phyloP scores from a whole-genome alignment of 129 eudicot genomes.

The Escallonia herrerae region DNA sequence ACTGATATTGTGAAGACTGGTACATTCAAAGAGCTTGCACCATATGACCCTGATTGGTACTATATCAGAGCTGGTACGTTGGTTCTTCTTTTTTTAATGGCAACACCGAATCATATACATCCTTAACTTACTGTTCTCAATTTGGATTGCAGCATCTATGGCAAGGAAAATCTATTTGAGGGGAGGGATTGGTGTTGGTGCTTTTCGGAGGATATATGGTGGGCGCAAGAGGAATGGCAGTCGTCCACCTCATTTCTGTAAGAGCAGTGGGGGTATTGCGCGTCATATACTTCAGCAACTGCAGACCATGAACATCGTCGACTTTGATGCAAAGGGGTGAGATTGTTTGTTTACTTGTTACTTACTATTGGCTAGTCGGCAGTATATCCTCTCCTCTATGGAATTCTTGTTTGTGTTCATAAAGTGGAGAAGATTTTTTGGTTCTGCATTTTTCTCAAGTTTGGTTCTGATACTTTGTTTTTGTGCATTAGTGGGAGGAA shows the following conservation, averaged over 20 bases:
- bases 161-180: constrained; percentile 70
- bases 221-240: constrained; percentile 82
- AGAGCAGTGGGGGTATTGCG: constrained; percentile 63
- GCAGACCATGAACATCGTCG: constrained; percentile 56
- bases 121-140: not conserved
- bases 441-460: too few relatives aligned
- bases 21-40: constrained; percentile 70
- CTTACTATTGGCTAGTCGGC: not conserved
- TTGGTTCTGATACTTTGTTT: not conserved
- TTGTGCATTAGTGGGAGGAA: constrained; percentile 34
- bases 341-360: constrained; percentile 7
- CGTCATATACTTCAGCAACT: constrained; percentile 71
- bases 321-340: constrained; percentile 60
- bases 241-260: constrained; percentile 69
- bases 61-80: constrained; percentile 64
- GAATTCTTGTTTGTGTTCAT: too few relatives aligned
- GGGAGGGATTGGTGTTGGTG: constrained; percentile 78
- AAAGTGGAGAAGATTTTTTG: too few relatives aligned
- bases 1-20: constrained; percentile 60
- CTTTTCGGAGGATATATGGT: constrained; percentile 67
- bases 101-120: not conserved
- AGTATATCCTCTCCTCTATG: too few relatives aligned
- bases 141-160: constrained; percentile 43
- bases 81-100: not conserved
- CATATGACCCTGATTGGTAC: constrained; percentile 76